These are phyloP conservation scores for Avena sativa DNA, from an alignment of 176 grass and related monocot genomes.

Conservation along the genomic window DNA sequence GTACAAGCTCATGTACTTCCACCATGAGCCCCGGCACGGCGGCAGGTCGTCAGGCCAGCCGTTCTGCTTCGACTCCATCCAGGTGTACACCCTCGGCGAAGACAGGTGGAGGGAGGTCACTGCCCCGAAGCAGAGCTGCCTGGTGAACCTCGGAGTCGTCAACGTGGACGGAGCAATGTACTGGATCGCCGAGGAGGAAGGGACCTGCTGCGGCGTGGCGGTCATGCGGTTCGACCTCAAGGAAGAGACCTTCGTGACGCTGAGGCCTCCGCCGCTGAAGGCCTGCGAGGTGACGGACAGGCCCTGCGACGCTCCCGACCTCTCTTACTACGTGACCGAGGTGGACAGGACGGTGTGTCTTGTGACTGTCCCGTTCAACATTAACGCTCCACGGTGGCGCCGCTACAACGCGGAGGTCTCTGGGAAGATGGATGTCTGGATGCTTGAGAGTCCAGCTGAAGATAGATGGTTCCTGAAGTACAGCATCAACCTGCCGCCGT, in stretches of 20 bases:
- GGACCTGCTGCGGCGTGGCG: not conserved
- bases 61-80: constrained; percentile 44
- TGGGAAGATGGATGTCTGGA: constrained; percentile 42
- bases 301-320: not conserved
- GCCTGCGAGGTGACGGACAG: not conserved
- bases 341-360: constrained; percentile 24
- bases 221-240: constrained; percentile 47
- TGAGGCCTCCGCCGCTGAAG: constrained; percentile 36
- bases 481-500: constrained; percentile 23
- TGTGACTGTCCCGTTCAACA: constrained; percentile 20
- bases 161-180: constrained; percentile 45
- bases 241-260: constrained; percentile 30
- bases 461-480: constrained; percentile 37
- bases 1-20: constrained; percentile 54
- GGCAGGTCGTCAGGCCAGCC: constrained; percentile 35
- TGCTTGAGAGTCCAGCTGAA: constrained; percentile 33
- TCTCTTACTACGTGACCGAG: constrained; percentile 32
- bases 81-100: constrained; percentile 47
- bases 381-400: constrained; percentile 28
- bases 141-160: constrained; percentile 47
- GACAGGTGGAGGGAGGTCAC: constrained; percentile 30
- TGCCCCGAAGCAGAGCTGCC: constrained; percentile 24
- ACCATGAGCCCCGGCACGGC: constrained; percentile 27
- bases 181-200: constrained; percentile 42
- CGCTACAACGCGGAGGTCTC: constrained; percentile 26